These are phyloP conservation scores for Nakazawaea wickerhamii DNA, from an alignment of 805 yeast genomes.

Conservation along the genomic window DNA sequence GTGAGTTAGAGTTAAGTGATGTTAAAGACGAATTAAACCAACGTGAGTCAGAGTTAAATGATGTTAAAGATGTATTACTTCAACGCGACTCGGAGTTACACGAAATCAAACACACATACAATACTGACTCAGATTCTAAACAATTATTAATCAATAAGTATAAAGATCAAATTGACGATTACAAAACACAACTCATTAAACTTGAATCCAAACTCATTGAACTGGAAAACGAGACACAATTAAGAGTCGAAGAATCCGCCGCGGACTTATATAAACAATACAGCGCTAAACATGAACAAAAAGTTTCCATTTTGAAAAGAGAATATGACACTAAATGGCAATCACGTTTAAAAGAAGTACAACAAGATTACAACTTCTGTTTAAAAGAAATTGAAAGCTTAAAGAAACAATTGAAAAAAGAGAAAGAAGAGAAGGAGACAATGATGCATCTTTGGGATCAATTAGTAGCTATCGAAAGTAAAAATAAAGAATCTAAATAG, in stretches of 20 bases:
- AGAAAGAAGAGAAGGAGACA: slow-evolving; percentile 50
- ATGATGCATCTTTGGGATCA: slow-evolving; percentile 43
- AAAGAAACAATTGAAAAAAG: slow-evolving; percentile 41
- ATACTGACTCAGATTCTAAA: background rate
- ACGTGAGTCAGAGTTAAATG: background rate
- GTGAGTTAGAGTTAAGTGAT: background rate
- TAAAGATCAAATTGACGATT: background rate
- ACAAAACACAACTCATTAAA: too few relatives aligned
- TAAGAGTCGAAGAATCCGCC: slow-evolving; percentile 55
- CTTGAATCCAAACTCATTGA: slow-evolving; percentile 23
- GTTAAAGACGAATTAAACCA: background rate
- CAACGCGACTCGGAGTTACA: too few relatives aligned
- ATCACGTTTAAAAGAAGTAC: slow-evolving; percentile 28
- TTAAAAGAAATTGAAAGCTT: slow-evolving; percentile 50
- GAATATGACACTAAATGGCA: slow-evolving; percentile 50
- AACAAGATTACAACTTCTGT: slow-evolving; percentile 36
- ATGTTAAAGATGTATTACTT: background rate
- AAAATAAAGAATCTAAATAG: background rate
- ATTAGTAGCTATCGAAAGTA: slow-evolving; percentile 14
- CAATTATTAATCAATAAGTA: background rate
- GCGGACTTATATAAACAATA: slow-evolving; percentile 69
- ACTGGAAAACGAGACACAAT: slow-evolving; percentile 46
- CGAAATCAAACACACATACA: too few relatives aligned
- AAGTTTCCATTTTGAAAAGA: slow-evolving; percentile 55
- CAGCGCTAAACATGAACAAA: slow-evolving; percentile 70